Conservation (phyloP, 139 green algal species). For the Chlorella ohadii region DNA sequence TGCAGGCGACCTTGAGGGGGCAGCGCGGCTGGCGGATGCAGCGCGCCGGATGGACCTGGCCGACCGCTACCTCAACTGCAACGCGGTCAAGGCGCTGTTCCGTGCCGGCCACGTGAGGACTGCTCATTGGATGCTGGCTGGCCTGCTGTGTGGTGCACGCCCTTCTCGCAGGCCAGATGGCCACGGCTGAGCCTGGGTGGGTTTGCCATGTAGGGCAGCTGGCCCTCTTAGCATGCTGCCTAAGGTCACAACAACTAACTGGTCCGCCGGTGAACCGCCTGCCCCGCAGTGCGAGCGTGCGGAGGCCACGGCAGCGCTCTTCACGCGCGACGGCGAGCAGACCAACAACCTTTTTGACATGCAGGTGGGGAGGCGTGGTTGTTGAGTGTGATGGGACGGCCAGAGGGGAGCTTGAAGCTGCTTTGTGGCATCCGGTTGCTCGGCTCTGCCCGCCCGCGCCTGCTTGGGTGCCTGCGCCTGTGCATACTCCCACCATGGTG, state of each 20-base stretch:
- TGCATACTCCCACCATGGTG: no score
- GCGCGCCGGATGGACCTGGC: slow-evolving; percentile 85
- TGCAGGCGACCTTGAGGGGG: slow-evolving; percentile 59
- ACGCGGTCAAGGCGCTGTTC: slow-evolving; percentile 81
- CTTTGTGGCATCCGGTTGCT: no score
- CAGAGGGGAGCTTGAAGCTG: no score
- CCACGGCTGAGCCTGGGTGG: no score
- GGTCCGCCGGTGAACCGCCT: no score
- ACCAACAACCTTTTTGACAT: slow-evolving; percentile 94
- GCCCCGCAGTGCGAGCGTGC: slow-evolving; percentile 62
- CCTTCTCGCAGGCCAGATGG: neutral
- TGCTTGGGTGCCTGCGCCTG: neutral
- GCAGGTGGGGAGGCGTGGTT: slow-evolving; percentile 38
- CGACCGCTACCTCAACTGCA: slow-evolving; percentile 96
- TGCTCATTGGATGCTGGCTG: no score
- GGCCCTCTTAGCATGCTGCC: no score
- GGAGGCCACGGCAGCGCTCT: slow-evolving; percentile 83
- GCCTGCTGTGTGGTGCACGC: neutral
- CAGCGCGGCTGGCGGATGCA: slow-evolving; percentile 69
- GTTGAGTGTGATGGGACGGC: no score
- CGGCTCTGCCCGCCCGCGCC: neutral
- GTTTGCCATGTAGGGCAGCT: no score
- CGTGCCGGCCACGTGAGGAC: slow-evolving; percentile 45
- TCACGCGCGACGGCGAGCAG: slow-evolving; percentile 92
- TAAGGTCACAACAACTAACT: no score